Evolutionary conservation across 306 rosid genomes (phyloP).

Genomic region (Castanospermum australe): DNA sequence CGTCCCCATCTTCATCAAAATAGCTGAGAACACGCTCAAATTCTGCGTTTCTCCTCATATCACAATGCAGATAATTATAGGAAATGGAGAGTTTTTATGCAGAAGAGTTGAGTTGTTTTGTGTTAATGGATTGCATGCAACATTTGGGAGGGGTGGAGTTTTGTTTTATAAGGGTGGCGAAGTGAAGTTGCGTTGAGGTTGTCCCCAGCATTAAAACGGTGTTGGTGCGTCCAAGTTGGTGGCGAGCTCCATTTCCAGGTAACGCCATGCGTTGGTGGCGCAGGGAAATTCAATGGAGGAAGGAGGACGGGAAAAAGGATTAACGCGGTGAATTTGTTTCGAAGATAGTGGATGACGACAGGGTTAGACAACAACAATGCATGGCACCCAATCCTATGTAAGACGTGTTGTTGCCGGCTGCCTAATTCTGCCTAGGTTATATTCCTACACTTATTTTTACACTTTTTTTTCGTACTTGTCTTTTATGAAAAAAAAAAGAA

Average conservation of each 20-base stretch:
- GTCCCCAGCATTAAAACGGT: background rate
- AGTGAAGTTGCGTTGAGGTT: background rate
- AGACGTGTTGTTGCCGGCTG: background rate
- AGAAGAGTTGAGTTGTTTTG: background rate
- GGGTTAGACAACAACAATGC: background rate
- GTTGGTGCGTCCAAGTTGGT: background rate
- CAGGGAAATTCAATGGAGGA: background rate
- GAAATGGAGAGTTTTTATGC: background rate
- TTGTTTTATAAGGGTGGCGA: background rate
- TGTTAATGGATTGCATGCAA: background rate
- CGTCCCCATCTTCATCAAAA: conserved; percentile 68
- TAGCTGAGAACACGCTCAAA: conserved; percentile 44
- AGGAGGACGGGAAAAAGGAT: background rate
- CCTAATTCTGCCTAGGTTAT: too few relatives aligned
- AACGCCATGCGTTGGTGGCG: background rate
- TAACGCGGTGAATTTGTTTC: background rate
- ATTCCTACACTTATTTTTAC: too few relatives aligned
- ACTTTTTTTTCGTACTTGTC: too few relatives aligned
- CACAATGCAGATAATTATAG: background rate
- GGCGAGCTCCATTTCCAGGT: background rate
- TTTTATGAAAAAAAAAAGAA: too few relatives aligned
- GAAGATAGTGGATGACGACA: background rate
- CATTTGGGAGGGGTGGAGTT: background rate
- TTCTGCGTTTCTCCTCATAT: background rate
- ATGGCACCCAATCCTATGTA: background rate